Conservation (phyloP, 768 basidiomycete genomes). For the Pisolithus orientalis region DNA sequence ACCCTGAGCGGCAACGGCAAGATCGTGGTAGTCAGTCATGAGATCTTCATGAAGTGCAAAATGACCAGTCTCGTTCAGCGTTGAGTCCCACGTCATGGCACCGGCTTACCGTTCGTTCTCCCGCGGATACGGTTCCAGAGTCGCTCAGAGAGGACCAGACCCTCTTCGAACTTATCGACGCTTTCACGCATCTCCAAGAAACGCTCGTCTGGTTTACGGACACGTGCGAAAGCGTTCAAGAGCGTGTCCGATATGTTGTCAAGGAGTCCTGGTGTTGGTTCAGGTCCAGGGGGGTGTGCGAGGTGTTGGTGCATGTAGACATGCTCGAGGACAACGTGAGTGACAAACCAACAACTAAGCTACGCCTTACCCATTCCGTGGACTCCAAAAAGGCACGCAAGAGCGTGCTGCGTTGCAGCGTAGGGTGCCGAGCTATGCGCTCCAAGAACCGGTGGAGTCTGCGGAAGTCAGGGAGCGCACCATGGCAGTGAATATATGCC, state of each 20-base stretch:
- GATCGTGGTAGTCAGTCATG: conserved; percentile 93
- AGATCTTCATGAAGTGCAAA: conserved; percentile 87
- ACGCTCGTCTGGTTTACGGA: conserved; percentile 95
- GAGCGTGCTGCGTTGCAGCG: conserved; percentile 83
- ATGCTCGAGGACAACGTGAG: conserved; percentile 45
- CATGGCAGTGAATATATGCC: conserved; percentile 24
- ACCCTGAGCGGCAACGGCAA: conserved; percentile 93
- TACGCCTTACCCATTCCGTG: conserved; percentile 85
- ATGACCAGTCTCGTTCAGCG: conserved; percentile 78
- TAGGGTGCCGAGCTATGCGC: conserved; percentile 89
- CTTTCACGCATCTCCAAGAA: conserved; percentile 88
- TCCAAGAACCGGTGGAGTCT: conserved; percentile 92
- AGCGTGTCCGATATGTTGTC: conserved; percentile 96
- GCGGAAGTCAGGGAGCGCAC: conserved; percentile 3
- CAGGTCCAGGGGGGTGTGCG: conserved; percentile 86
- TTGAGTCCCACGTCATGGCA: conserved; percentile 46
- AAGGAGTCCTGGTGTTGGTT: conserved; percentile 71
- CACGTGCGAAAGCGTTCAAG: conserved; percentile 90
- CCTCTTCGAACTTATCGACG: conserved; percentile 96
- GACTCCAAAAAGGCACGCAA: conserved; percentile 95
- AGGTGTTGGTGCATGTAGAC: conserved; percentile 96
- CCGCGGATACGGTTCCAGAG: conserved; percentile 72
- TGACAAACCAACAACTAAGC: background rate
- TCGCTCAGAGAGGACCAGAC: conserved; percentile 74
- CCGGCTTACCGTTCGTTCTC: conserved; percentile 78